A percentile compares a stretch with the other conserved stretches of the same genome.
Conservation (phyloP, 2,329 filamentous ascomycete genomes). For the Allantophomopsis cytisporea region DNA sequence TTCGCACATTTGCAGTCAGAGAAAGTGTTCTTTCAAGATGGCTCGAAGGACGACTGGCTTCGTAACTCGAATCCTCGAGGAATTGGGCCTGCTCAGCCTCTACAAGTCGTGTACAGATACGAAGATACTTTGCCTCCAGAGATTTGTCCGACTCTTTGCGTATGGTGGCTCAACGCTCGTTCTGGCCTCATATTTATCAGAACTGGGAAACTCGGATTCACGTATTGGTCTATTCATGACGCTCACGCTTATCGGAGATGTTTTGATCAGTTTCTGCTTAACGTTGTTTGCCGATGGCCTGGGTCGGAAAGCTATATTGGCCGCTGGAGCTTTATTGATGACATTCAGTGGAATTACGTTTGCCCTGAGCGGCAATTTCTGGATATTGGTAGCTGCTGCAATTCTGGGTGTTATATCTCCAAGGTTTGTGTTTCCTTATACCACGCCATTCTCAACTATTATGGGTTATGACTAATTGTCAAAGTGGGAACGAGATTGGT, state of each 20-base stretch:
- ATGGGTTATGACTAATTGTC: constrained; percentile 3
- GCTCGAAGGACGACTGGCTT: not conserved
- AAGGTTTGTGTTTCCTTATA: constrained; percentile 17
- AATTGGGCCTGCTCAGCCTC: constrained; percentile 31
- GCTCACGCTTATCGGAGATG: constrained; percentile 45
- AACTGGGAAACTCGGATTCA: constrained; percentile 33
- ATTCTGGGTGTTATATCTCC: constrained; percentile 50
- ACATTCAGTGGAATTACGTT: constrained; percentile 39
- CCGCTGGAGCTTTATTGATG: constrained; percentile 41
- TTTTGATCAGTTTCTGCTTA: constrained; percentile 41
- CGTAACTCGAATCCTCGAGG: constrained; percentile 13
- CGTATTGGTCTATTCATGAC: constrained; percentile 52
- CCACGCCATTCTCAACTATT: not conserved
- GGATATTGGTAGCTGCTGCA: constrained; percentile 40
- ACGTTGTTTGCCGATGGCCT: constrained; percentile 43
- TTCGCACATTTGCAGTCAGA: no score
- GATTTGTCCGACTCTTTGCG: constrained; percentile 48
- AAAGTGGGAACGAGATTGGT: constrained; percentile 49
- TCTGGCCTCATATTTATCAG: constrained; percentile 39
- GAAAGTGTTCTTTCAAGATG: no score
- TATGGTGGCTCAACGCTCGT: constrained; percentile 46
- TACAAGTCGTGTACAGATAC: constrained; percentile 29
- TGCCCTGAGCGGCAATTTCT: constrained; percentile 36
- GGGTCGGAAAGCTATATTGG: constrained; percentile 38
- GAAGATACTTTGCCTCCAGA: constrained; percentile 42